phyloP scores from a whole-genome alignment of 2,329 filamentous ascomycete genomes.

The Bretziella fagacearum region DNA sequence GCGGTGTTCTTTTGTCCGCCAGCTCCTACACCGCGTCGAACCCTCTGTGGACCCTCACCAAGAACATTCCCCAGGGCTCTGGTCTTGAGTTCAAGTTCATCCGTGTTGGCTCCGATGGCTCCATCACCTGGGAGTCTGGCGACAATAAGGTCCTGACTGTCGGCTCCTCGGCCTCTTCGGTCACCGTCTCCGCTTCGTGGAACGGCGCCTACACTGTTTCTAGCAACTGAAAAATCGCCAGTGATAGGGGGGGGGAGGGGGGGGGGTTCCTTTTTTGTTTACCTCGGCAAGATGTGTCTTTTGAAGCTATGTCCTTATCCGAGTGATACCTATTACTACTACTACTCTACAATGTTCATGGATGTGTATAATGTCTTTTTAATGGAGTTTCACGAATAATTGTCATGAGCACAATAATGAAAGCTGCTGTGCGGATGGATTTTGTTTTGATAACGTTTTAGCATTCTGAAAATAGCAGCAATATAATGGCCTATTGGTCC shows the following conservation, averaged over 20 bases:
- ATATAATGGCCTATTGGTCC: conserved; percentile 3
- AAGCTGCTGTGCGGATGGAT: not conserved
- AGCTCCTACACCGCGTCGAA: conserved; percentile 39
- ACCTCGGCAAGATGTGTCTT: not conserved
- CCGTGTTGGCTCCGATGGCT: conserved; percentile 36
- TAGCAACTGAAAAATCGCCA: not conserved
- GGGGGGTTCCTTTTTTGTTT: not conserved
- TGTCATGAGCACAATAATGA: not conserved
- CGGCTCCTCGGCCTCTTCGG: conserved; percentile 18
- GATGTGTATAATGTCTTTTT: not conserved
- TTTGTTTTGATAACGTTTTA: not conserved
- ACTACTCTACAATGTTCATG: not conserved
- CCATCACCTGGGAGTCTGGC: conserved; percentile 47
- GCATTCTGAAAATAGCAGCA: conserved; percentile 1
- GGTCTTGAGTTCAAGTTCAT: conserved; percentile 54
- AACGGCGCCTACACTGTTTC: conserved; percentile 16
- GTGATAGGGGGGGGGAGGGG: not conserved
- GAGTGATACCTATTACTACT: not conserved
- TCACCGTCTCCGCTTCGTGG: conserved; percentile 22
- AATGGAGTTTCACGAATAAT: not conserved
- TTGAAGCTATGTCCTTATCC: not conserved
- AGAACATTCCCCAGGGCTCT: conserved; percentile 38
- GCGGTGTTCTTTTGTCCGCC: conserved; percentile 40
- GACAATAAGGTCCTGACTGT: conserved; percentile 30
- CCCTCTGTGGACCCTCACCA: conserved; percentile 42